Evolutionary conservation across 2,329 filamentous ascomycete genomes (phyloP), one percentile per base, ranked within the genome.

Genomic region (Hirsutella rhossiliensis): DNA sequence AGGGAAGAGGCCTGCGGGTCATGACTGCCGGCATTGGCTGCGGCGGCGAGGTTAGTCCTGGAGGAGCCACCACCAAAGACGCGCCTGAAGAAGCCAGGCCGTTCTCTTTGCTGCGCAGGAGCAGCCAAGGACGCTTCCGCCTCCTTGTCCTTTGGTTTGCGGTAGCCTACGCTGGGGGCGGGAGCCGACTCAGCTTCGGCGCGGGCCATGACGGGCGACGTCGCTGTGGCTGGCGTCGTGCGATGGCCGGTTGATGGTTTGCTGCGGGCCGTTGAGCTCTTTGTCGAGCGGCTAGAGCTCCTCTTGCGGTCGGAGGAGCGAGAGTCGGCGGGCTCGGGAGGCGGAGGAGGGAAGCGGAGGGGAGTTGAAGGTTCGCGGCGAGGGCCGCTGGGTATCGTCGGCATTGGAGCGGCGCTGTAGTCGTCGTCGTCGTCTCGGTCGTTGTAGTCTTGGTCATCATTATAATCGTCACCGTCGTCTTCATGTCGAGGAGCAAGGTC

Each of bases 71-170:
- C 63, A 34, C 84, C 86, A 67, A 97, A 97, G 34, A 97, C 85
- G 50, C 90, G 80, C 54, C 87, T 80, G 68, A 97, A 97, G 68
- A 98, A 97, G 18, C 92, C 89, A 9, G 78, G 85, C 45, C 80
- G 79, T 56, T 87, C 82, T 58, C 84, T 86, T 43, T 70, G 59
- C 45, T 62, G 64, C 54, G 68, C 52, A 62, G 67, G 49, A 57
- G 66, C 50, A 57, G 66, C 48, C 59, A 61, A 48, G 59, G 61
- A 43, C 30, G 68, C 66, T 37, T 74, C 72, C 50, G 73, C 65
- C 47, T 64, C 62, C 46, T 65, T 57, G 42, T 75, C 72, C 54
- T 78, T 78, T 32, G 70, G 59, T 59, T 79, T 79, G 50, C 72
- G 73, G 52, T 79, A 80, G 40, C 75, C 73, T 41, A 79, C 67